These are phyloP conservation scores for Backusella sp. DNA, from an alignment of 192 early-diverging fungal species.

Conservation along the genomic window DNA sequence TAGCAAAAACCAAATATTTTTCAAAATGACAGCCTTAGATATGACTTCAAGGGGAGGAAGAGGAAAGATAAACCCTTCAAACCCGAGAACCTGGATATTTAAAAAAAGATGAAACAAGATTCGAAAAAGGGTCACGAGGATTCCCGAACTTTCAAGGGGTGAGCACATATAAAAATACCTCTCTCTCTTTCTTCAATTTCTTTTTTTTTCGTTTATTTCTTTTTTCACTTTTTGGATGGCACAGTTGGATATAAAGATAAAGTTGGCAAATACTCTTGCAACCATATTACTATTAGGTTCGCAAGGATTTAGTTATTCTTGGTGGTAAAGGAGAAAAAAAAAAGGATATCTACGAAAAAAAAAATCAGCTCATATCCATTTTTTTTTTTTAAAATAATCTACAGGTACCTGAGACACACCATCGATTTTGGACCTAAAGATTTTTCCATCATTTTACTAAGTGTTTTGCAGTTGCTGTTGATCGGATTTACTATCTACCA, in stretches of 20 bases:
- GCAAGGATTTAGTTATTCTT: slow-evolving; percentile 14
- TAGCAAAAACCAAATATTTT: background rate
- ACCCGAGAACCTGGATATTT: background rate
- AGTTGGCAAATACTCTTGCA: slow-evolving; percentile 7
- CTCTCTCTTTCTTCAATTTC: background rate
- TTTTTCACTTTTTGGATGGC: background rate
- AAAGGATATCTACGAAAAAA: background rate
- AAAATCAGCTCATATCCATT: background rate
- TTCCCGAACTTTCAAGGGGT: background rate
- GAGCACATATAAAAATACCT: background rate
- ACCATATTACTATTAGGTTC: background rate
- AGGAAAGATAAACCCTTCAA: no score
- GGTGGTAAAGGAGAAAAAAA: slow-evolving; percentile 7
- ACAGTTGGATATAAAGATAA: slow-evolving; percentile 11
- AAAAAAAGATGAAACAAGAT: background rate
- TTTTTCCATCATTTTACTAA: slow-evolving; percentile 23
- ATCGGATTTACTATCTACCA: slow-evolving; percentile 35
- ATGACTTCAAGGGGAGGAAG: no score
- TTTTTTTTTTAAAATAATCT: no score
- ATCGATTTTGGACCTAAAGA: slow-evolving; percentile 8
- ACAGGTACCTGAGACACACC: slow-evolving; percentile 3
- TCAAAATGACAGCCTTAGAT: no score
- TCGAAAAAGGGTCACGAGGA: background rate
- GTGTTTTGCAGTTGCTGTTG: slow-evolving; percentile 23
- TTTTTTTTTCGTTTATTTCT: background rate